Percentiles rank a stretch among this genome's conserved stretches.
Evolutionary conservation across 495 filamentous ascomycete species (phyloP).

Genomic region (Penicillium samsonianum): DNA sequence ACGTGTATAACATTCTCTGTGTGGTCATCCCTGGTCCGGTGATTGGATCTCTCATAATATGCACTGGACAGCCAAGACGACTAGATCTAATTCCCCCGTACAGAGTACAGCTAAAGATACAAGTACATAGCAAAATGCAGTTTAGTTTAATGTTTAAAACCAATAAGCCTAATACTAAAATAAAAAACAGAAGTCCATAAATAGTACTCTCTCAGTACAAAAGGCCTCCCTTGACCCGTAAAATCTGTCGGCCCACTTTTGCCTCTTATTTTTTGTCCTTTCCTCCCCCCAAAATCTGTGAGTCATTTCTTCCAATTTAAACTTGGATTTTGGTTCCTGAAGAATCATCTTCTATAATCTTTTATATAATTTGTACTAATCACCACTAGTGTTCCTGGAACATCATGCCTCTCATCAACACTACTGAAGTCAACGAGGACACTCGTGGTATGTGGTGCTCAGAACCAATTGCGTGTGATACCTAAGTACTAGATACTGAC

Average conservation of each 20-base stretch:
- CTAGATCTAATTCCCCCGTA: not conserved
- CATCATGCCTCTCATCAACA: conserved; percentile 52
- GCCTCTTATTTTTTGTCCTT: conserved; percentile 10
- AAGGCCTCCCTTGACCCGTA: not conserved
- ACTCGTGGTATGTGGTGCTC: conserved; percentile 48
- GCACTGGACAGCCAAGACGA: not conserved
- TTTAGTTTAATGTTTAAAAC: not conserved
- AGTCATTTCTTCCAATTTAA: conserved; percentile 8
- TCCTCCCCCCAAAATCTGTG: not conserved
- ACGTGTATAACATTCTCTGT: not conserved
- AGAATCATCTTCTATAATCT: not conserved
- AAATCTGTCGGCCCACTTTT: conserved; percentile 14
- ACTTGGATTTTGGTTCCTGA: not conserved
- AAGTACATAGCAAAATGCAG: not conserved
- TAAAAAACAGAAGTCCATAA: not conserved
- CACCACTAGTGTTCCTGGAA: not conserved
- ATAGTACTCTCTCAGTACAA: not conserved
- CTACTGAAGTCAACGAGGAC: conserved; percentile 53
- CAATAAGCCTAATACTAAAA: not conserved
- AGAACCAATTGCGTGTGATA: conserved; percentile 1
- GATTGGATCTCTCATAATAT: conserved; percentile 8
- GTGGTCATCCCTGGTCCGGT: conserved; percentile 1
- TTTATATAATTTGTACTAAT: conserved; percentile 2
- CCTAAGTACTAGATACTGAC: not conserved
- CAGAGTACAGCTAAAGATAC: not conserved